Base-by-base conservation (phyloP, 2,329 filamentous ascomycete genomes). In the Scedosporium aurantiacum region DNA sequence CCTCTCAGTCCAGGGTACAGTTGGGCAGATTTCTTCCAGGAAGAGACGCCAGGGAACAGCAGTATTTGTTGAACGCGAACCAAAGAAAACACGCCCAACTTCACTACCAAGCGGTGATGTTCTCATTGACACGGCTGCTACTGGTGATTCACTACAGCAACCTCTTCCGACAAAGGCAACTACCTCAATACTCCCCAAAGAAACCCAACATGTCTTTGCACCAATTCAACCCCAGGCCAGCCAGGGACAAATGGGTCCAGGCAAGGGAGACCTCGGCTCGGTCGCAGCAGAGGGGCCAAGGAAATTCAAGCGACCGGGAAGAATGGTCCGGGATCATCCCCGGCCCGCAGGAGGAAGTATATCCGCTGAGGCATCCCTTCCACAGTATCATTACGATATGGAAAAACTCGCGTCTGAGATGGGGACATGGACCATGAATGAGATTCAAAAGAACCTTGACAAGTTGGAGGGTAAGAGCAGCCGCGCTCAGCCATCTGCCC, bases 361-460 rank as follows among this genome's bases (percentile, higher is more conserved):
- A 14, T 21, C 23, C 12, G 21, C 18, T 27, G 21, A 16, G 21
- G 12, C 58, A 52, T 27, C 58, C 47, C 68, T 68, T 23, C 71
- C 69, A 2, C 72, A 75, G 62, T 70, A 67, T 40, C 70, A 75
- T 63, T 56, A 43, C 8, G 75, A 82, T 52, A 77, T 81, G 73
- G 76, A 79, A 47, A 74, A 76, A 64, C 75, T 84, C 41, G 73
- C 79, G 1, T 76, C 76, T 5, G 79, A 81, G 40, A 84, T 84
- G 81, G 78, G 84, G 67, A 73, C 76, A 37, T 87, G 82, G 73
- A 81, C 83, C 0, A 72, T 87, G 64, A 75, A 79, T 65, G 78
- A 86, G 63, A 84, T 87, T 40, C 79, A 78, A 1, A 76, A 78
- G 21, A 82, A 80, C 63, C 69, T 84, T 4, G 73, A 78, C 45